phyloP scores from a whole-genome alignment of 805 yeast species.

The Wickerhamiella hasegawae region DNA sequence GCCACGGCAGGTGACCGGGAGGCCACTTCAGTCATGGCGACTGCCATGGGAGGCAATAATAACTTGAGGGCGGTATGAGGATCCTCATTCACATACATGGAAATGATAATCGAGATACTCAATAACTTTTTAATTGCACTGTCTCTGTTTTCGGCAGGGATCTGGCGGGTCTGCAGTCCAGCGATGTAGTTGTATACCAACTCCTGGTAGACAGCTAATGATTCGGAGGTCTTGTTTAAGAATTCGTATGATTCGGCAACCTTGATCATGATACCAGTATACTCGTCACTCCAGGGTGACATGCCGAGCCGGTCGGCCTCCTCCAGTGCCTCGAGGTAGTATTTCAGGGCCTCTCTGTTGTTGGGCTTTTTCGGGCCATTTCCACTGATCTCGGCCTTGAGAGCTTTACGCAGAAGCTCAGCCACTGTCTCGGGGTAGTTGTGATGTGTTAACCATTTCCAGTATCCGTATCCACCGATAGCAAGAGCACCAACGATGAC shows the following conservation, averaged over 20 bases:
- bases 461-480: conserved; percentile 10
- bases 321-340: conserved; percentile 59
- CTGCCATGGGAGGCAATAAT: conserved; percentile 40
- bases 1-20: conserved; percentile 14
- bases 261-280: conserved; percentile 80
- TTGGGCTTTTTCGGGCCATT: conserved; percentile 33
- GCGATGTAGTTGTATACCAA: conserved; percentile 36
- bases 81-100: conserved; percentile 24
- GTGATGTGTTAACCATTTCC: conserved; percentile 19
- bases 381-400: conserved; percentile 70
- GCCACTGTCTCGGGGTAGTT: conserved; percentile 49
- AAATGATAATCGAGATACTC: conserved; percentile 49
- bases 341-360: conserved; percentile 48
- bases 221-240: conserved; percentile 43
- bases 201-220: conserved; percentile 51
- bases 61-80: conserved; percentile 38
- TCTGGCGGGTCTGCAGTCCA: conserved; percentile 31
- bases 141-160: conserved; percentile 29
- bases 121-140: conserved; percentile 56
- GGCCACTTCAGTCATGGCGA: conserved; percentile 53
- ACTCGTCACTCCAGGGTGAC: conserved; percentile 53
- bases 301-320: conserved; percentile 40
- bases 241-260: conserved; percentile 76
- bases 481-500: not conserved
- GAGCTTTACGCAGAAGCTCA: conserved; percentile 49